A percentile compares a stretch with the other conserved stretches of the same genome.
These are phyloP conservation scores for Suhomyces bolitotheri DNA, from an alignment of 1,139 yeast species.

Conservation along the genomic window DNA sequence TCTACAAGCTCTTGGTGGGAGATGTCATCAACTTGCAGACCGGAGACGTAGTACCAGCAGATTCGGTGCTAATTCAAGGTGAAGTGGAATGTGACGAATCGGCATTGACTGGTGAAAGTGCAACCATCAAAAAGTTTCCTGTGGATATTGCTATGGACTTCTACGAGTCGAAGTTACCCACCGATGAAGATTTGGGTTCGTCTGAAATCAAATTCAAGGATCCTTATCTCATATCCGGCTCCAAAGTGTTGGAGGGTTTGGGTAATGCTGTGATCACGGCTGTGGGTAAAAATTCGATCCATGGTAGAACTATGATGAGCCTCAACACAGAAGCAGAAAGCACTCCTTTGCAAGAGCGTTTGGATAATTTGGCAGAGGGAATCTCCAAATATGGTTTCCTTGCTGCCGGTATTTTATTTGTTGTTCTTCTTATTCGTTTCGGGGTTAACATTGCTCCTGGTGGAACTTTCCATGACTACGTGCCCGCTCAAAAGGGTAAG, in stretches of 20 bases:
- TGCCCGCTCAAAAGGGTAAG: conserved; percentile 79
- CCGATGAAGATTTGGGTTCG: conserved; percentile 54
- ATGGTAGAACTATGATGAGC: conserved; percentile 88
- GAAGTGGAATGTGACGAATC: conserved; percentile 89
- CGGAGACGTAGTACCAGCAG: conserved; percentile 93
- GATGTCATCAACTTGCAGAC: conserved; percentile 82
- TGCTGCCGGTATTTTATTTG: conserved; percentile 76
- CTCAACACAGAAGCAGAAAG: conserved; percentile 71
- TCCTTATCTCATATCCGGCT: conserved; percentile 89
- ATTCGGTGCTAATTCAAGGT: conserved; percentile 74
- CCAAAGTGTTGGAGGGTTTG: conserved; percentile 80
- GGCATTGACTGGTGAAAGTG: conserved; percentile 91
- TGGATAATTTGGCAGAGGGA: conserved; percentile 83
- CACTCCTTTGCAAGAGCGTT: conserved; percentile 86
- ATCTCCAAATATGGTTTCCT: conserved; percentile 90
- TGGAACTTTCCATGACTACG: conserved; percentile 42
- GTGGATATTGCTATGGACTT: conserved; percentile 48
- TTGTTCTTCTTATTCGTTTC: conserved; percentile 77
- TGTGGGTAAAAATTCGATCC: conserved; percentile 84
- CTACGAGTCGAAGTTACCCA: conserved; percentile 30
- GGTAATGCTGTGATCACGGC: conserved; percentile 88
- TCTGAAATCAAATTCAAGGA: conserved; percentile 52
- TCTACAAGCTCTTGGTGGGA: conserved; percentile 81
- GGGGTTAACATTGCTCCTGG: conserved; percentile 63
- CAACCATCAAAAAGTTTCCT: conserved; percentile 68